These are phyloP conservation scores for Naegleria gruberi DNA, from an alignment of 208 protist species.

Conservation along the genomic window DNA sequence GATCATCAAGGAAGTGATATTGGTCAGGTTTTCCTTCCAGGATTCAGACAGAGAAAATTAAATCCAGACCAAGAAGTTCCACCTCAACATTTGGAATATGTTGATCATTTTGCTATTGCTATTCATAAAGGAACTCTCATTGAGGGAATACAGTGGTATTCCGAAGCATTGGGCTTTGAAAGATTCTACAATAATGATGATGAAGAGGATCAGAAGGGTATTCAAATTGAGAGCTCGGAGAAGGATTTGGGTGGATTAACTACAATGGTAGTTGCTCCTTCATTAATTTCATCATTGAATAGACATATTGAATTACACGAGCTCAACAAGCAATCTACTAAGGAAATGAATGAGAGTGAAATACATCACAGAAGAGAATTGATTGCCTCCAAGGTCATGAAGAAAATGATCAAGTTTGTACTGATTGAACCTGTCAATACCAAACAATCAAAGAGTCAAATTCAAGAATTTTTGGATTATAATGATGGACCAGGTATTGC, in stretches of 20 bases:
- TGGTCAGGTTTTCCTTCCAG: background rate
- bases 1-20: background rate
- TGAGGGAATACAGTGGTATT: background rate
- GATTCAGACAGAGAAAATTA: background rate
- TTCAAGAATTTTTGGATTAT: constrained; percentile 29
- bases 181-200: constrained; percentile 4
- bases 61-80: background rate
- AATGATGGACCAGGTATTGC: constrained; percentile 10
- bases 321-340: background rate
- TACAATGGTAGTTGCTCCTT: background rate
- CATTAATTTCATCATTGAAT: background rate
- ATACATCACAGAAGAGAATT: background rate
- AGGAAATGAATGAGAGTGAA: background rate
- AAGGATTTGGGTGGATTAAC: background rate
- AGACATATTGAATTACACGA: background rate
- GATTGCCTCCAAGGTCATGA: background rate
- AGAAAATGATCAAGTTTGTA: constrained; percentile 12
- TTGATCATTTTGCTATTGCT: constrained; percentile 21
- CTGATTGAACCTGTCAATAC: constrained; percentile 1
- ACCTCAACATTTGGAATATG: background rate
- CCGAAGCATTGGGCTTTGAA: background rate
- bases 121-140: background rate
- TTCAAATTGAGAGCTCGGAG: background rate
- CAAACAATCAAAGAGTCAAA: constrained; percentile 20
- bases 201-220: background rate